Evolutionary conservation across 2,329 filamentous ascomycete species (phyloP), one percentile per base, ranked within the genome.

Genomic region (Aaosphaeria arxii): DNA sequence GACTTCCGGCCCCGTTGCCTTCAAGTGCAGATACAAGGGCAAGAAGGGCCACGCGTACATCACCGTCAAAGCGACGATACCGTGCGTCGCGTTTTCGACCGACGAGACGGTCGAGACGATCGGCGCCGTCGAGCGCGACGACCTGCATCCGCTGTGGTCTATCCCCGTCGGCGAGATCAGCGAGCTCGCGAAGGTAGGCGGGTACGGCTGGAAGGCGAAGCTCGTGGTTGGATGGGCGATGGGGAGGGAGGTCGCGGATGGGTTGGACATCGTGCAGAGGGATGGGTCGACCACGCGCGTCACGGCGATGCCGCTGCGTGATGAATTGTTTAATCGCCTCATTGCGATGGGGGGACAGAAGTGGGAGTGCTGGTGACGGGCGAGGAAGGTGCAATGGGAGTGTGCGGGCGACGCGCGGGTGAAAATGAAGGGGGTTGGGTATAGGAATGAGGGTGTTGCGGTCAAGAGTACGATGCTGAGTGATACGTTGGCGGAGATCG

Each of bases 181-280:
- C 44, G 88, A 91, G 66, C 63, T 95, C 45, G 87, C 84, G 66
- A 95, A 95, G 71, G 74, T 91, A 1, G 89, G 89, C 4, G 89
- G 89, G 0, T 76, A 91, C 33, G 88, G 89, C 0, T 95, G 89
- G 89, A 95, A 94, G 71, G 84, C 84, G 1, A 92, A 90, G 73
- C 72, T 94, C 43, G 79, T 94, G 1, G 87, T 94, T 1, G 88
- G 89, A 0, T 90, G 89, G 88, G 85, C 87, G 1, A 78, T 89
- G 59, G 81, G 83, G 0, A 78, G 84, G 42, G 84, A 91, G 66
- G 82, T 94, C 30, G 83, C 86, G 0, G 89, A 94, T 71, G 88
- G 88, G 0, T 57, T 95, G 55, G 77, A 88, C 54, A 81, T 92
- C 54, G 74, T 74, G 29, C 83, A 83, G n/a, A 75, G 74, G 46